Evolutionary conservation across 1,284 basidiomycete genomes (phyloP).

Genomic region (Tausonia pullulans): DNA sequence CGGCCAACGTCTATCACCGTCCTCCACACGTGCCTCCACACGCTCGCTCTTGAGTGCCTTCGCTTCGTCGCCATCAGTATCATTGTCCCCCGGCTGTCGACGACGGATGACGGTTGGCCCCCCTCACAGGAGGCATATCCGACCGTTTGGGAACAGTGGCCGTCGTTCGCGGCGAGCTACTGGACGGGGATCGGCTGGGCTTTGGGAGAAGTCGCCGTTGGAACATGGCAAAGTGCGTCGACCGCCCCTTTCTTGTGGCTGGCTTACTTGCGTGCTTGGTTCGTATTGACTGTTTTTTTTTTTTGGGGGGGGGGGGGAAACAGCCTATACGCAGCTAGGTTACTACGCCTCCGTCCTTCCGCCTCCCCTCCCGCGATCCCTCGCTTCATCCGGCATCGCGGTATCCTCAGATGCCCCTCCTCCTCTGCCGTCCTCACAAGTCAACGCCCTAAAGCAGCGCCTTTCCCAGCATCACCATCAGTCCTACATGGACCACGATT

Average conservation of each 20-base stretch:
- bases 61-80: constrained; percentile 2
- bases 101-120: neutral
- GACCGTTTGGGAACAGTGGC: constrained; percentile 2
- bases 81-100: constrained; percentile 4
- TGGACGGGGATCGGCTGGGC: constrained; percentile 16
- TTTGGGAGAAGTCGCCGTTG: constrained; percentile 9
- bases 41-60: constrained; percentile 4
- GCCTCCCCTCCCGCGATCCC: neutral
- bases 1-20: neutral
- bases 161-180: neutral
- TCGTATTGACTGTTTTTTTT: neutral
- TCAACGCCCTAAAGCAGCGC: neutral
- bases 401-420: neutral
- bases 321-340: constrained; percentile 5
- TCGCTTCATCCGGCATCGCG: neutral
- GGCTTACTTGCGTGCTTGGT: neutral
- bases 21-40: constrained; percentile 6
- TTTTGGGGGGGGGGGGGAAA: neutral
- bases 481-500: neutral
- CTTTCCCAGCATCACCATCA: neutral
- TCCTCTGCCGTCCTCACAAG: neutral
- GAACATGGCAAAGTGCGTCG: constrained; percentile 12
- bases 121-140: neutral
- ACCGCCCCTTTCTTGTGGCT: neutral
- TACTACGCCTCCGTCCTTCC: constrained; percentile 12